Percentiles rank a stretch among this genome's conserved stretches.
These are phyloP conservation scores for Conoideocrella luteorostrata DNA, from an alignment of 2,329 filamentous ascomycete genomes.

Conservation along the genomic window DNA sequence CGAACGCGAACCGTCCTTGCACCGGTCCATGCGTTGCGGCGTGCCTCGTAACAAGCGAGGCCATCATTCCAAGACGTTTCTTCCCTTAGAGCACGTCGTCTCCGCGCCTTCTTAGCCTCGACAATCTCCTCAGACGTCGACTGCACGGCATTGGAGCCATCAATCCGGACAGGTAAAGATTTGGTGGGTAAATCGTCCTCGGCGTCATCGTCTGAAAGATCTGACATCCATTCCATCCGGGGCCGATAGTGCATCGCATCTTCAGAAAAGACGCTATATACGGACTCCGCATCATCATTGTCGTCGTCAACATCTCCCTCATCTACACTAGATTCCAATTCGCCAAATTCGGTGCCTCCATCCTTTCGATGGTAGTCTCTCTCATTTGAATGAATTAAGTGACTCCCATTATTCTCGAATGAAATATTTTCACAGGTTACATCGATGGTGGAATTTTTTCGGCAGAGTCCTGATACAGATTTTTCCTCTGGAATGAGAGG, in stretches of 20 bases:
- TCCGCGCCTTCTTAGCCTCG: slow-evolving; percentile 46
- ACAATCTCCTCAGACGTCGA: slow-evolving; percentile 33
- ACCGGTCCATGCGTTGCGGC: slow-evolving; percentile 80
- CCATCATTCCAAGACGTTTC: slow-evolving; percentile 77
- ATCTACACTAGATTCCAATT: slow-evolving; percentile 9
- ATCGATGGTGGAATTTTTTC: background rate
- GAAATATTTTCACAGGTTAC: background rate
- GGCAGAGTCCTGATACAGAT: background rate
- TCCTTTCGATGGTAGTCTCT: slow-evolving; percentile 31
- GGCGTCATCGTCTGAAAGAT: slow-evolving; percentile 45
- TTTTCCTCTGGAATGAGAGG: slow-evolving; percentile 13
- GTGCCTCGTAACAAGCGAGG: slow-evolving; percentile 68
- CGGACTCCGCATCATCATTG: slow-evolving; percentile 42
- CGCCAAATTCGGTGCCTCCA: slow-evolving; percentile 34
- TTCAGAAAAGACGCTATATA: slow-evolving; percentile 53
- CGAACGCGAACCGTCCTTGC: slow-evolving; percentile 56
- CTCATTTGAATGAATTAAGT: slow-evolving; percentile 26
- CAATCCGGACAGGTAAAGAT: slow-evolving; percentile 46
- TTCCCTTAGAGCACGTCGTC: slow-evolving; percentile 51
- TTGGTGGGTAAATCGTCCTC: slow-evolving; percentile 34
- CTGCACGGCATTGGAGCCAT: slow-evolving; percentile 42
- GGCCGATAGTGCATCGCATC: slow-evolving; percentile 44
- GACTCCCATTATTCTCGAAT: background rate
- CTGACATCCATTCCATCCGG: slow-evolving; percentile 51
- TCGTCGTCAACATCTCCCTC: slow-evolving; percentile 29